These are phyloP conservation scores for Ophiostoma ulmi DNA, from an alignment of 2,329 filamentous ascomycete species.

Conservation along the genomic window DNA sequence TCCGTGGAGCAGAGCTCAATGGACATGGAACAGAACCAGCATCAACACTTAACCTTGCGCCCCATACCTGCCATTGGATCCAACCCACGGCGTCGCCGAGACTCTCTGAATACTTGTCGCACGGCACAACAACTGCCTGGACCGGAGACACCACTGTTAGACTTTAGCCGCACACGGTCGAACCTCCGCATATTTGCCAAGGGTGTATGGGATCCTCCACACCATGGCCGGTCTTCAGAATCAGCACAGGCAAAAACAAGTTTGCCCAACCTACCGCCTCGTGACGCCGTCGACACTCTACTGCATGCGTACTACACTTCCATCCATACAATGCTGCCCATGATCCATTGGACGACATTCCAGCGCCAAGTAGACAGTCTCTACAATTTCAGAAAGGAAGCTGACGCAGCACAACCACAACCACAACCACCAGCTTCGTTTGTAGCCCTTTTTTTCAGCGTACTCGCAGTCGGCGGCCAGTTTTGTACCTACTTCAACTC, in stretches of 20 bases:
- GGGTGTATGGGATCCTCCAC: conserved; percentile 75
- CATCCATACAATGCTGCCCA: conserved; percentile 74
- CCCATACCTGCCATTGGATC: neutral
- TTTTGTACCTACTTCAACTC: conserved; percentile 46
- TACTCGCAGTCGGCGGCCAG: conserved; percentile 76
- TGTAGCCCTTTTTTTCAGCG: conserved; percentile 73
- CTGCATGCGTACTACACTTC: conserved; percentile 70
- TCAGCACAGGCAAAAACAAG: conserved; percentile 29
- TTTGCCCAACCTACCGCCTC: conserved; percentile 62
- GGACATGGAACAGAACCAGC: neutral
- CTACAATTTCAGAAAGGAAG: conserved; percentile 44
- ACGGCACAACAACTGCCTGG: neutral
- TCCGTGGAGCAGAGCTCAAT: neutral
- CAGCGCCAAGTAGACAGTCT: conserved; percentile 68
- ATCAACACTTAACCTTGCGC: neutral
- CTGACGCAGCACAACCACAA: neutral
- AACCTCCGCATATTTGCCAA: conserved; percentile 70
- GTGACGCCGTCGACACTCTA: conserved; percentile 64
- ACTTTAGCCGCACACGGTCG: conserved; percentile 64
- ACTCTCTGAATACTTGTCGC: neutral
- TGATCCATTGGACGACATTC: conserved; percentile 85
- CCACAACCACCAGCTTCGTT: conserved; percentile 46
- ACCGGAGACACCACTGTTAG: conserved; percentile 41
- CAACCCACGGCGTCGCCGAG: neutral
- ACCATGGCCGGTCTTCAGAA: conserved; percentile 46